phyloP scores from a whole-genome alignment of 495 filamentous ascomycete species.

The Talaromyces wortmannii region DNA sequence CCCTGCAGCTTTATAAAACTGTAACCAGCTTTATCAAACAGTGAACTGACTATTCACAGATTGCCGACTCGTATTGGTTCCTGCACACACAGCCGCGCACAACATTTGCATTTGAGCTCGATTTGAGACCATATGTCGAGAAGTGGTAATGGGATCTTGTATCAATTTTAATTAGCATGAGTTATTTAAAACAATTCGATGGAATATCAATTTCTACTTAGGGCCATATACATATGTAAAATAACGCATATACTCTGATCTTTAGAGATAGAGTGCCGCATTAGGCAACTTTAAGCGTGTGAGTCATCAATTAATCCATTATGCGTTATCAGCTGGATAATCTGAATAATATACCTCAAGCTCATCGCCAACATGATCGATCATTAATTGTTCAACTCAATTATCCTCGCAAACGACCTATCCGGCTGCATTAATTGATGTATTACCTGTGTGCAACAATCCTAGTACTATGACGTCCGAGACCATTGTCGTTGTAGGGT shows the following conservation, averaged over 20 bases:
- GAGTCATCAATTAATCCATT: too few relatives aligned
- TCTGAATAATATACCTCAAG: too few relatives aligned
- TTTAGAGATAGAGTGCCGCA: too few relatives aligned
- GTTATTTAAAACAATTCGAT: not conserved
- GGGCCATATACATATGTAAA: not conserved
- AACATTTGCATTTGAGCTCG: constrained; percentile 78
- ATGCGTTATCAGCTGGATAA: too few relatives aligned
- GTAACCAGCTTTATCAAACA: not conserved
- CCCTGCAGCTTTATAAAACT: not conserved
- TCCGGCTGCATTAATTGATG: too few relatives aligned
- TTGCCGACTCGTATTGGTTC: constrained; percentile 86
- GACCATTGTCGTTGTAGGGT: constrained; percentile 41
- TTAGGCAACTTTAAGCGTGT: too few relatives aligned
- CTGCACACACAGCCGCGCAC: constrained; percentile 79
- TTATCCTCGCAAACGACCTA: too few relatives aligned
- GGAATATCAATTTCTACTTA: not conserved
- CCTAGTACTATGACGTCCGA: constrained; percentile 6
- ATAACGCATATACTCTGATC: too few relatives aligned
- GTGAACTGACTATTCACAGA: constrained; percentile 37
- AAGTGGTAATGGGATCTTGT: constrained; percentile 46
- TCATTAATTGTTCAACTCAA: too few relatives aligned
- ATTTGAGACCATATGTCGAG: constrained; percentile 74
- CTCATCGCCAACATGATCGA: too few relatives aligned
- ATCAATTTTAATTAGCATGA: too few relatives aligned
- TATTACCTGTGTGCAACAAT: not conserved